These are phyloP conservation scores for Candida railenensis DNA, from an alignment of 805 yeast genomes.

Conservation along the genomic window DNA sequence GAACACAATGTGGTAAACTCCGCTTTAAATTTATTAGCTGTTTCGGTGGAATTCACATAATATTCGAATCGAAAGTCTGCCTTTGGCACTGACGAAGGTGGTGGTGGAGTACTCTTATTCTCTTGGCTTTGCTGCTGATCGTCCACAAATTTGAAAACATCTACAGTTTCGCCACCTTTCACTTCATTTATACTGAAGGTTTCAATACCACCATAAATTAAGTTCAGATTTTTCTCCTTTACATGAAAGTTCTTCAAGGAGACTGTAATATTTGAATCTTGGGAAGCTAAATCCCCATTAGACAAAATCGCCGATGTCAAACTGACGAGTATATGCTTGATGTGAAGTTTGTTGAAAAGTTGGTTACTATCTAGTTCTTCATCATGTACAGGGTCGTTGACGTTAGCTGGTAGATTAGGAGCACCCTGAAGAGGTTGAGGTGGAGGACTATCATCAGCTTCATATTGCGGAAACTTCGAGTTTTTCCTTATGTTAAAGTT, in stretches of 20 bases:
- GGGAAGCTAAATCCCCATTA: slow-evolving; percentile 42
- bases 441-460: slow-evolving; percentile 4
- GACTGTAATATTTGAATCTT: slow-evolving; percentile 24
- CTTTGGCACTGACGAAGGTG: slow-evolving; percentile 14
- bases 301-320: slow-evolving; percentile 45
- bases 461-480: slow-evolving; percentile 25
- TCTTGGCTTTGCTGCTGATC: not conserved
- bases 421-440: not conserved
- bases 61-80: slow-evolving; percentile 57
- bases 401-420: not conserved
- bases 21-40: slow-evolving; percentile 6
- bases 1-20: slow-evolving; percentile 45
- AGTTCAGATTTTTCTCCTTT: slow-evolving; percentile 40
- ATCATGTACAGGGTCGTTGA: slow-evolving; percentile 8
- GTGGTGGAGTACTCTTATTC: not conserved
- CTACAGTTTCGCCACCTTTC: slow-evolving; percentile 14
- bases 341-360: slow-evolving; percentile 37
- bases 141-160: slow-evolving; percentile 24
- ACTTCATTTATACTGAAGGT: slow-evolving; percentile 24
- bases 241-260: slow-evolving; percentile 30
- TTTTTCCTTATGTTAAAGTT: slow-evolving; percentile 7
- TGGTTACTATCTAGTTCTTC: not conserved
- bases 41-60: slow-evolving; percentile 18
- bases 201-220: slow-evolving; percentile 50
- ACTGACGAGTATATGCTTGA: slow-evolving; percentile 39